These are phyloP conservation scores for Scutellaria galericulata DNA, from an alignment of 257 asterid genomes.

Conservation along the genomic window DNA sequence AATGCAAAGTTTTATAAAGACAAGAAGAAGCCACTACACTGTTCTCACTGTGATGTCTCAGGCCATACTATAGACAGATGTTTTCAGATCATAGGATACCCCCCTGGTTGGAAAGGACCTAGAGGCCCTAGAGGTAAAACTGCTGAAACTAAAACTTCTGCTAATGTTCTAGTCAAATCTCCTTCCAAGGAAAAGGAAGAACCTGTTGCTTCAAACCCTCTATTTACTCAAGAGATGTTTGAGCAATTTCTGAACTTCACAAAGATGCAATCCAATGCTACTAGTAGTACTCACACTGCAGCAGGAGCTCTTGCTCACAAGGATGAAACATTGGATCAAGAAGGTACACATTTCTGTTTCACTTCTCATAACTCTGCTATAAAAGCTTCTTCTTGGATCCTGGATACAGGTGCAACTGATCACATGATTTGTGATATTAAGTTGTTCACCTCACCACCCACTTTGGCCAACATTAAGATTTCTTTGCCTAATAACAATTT, in stretches of 20 bases:
- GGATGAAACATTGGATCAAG: no score
- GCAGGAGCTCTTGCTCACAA: no score
- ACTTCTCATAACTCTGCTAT: no score
- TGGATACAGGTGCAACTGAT: no score
- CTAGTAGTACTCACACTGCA: no score
- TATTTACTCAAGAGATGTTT: neutral
- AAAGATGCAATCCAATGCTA: neutral
- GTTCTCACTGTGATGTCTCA: neutral
- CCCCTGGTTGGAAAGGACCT: neutral
- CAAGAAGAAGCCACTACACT: neutral
- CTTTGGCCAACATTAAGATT: no score
- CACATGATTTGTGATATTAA: no score
- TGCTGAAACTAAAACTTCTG: neutral
- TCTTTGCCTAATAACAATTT: no score
- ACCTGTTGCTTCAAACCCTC: neutral
- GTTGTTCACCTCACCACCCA: no score
- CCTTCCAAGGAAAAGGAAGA: neutral
- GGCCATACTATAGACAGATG: neutral
- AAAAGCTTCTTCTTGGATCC: no score
- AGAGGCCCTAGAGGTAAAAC: neutral
- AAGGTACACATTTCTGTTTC: no score
- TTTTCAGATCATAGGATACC: neutral
- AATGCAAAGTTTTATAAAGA: neutral
- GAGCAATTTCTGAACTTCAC: neutral
- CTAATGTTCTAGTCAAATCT: neutral